Conservation (phyloP, 1,284 basidiomycete genomes). For the Cutaneotrichosporon spelunceum region DNA sequence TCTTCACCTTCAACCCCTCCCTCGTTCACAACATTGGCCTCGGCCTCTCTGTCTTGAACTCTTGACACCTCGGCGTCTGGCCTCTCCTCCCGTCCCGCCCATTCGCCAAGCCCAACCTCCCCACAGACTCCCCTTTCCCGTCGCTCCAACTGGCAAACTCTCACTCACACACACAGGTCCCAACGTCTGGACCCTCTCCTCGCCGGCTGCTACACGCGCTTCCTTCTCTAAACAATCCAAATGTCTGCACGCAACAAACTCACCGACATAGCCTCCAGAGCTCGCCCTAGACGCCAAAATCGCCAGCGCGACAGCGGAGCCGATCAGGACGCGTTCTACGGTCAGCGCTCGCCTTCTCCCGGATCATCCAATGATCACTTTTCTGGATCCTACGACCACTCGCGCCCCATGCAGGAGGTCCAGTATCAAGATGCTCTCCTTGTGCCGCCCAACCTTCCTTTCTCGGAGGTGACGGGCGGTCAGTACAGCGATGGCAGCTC, state of each 20-base stretch:
- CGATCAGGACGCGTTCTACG: slow-evolving; percentile 13
- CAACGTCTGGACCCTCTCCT: not conserved
- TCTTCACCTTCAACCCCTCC: not conserved
- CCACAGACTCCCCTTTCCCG: not conserved
- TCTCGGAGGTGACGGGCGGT: slow-evolving; percentile 27
- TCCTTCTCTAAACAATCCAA: not conserved
- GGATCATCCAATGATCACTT: slow-evolving; percentile 6
- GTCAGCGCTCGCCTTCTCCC: slow-evolving; percentile 10
- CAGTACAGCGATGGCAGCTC: slow-evolving; percentile 18
- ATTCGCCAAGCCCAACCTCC: not conserved
- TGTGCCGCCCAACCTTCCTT: slow-evolving; percentile 34
- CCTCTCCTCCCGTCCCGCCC: no score
- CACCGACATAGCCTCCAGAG: slow-evolving; percentile 14
- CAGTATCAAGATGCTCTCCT: slow-evolving; percentile 32
- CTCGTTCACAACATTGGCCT: not conserved
- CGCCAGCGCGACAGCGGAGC: slow-evolving; percentile 1
- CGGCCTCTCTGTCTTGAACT: not conserved
- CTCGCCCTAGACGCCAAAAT: slow-evolving; percentile 12
- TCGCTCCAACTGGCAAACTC: not conserved
- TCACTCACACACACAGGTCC: not conserved
- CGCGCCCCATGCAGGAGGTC: slow-evolving; percentile 27
- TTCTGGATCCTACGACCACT: slow-evolving; percentile 18
- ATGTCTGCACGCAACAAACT: slow-evolving; percentile 10
- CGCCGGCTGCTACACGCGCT: not conserved
- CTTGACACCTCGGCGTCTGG: no score